Percentiles rank a stretch among this genome's conserved stretches.
Conservation (phyloP, 371 early-diverging fungal genomes). For the Mucor sp. region DNA sequence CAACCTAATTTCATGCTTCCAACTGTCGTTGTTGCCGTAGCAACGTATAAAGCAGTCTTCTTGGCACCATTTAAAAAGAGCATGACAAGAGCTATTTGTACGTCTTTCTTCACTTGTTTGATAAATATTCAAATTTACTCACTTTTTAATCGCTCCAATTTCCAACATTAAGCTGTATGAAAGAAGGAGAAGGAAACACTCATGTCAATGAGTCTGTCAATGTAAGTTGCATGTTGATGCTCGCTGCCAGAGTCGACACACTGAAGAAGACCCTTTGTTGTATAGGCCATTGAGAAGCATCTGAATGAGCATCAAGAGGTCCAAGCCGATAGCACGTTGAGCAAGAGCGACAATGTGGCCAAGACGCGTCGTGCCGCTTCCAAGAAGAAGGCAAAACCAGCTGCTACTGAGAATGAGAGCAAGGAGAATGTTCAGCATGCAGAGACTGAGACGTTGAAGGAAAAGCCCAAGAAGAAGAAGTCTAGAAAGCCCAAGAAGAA, state of each 20-base stretch:
- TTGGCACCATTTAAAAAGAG: not conserved
- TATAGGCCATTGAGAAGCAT: not conserved
- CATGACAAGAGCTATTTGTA: not conserved
- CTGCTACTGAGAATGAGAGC: not conserved
- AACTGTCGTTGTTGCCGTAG: not conserved
- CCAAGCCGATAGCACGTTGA: not conserved
- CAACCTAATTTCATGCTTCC: not conserved
- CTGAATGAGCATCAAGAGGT: not conserved
- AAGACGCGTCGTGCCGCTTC: not conserved
- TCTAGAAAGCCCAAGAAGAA: constrained; percentile 1
- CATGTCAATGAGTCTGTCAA: not conserved
- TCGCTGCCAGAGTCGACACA: not conserved
- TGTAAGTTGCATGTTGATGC: not conserved
- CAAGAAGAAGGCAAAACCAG: not conserved
- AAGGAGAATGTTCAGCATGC: not conserved
- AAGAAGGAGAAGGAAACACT: not conserved
- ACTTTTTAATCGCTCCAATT: not conserved
- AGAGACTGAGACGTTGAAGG: not conserved
- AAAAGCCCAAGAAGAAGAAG: constrained; percentile 1
- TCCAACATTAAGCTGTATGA: not conserved
- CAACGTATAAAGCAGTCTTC: not conserved
- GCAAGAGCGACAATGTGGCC: not conserved
- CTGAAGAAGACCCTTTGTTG: not conserved
- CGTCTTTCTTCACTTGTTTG: not conserved
- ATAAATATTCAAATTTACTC: not conserved